Evolutionary conservation across 2,329 filamentous ascomycete species (phyloP).

Genomic region (Neopestalotiopsis rosae): DNA sequence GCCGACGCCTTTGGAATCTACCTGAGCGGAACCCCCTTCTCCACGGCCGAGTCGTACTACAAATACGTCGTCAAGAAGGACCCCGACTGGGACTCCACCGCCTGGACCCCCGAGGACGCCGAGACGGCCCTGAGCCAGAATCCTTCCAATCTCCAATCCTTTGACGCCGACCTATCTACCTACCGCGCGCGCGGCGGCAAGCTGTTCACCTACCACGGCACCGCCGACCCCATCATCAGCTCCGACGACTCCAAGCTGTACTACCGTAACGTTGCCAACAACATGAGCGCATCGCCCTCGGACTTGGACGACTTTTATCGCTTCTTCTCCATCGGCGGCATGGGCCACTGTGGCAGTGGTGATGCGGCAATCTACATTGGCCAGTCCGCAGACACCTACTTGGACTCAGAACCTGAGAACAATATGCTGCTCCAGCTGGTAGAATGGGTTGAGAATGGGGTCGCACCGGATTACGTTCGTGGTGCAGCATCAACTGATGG

Average conservation of each 20-base stretch:
- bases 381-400: conserved; percentile 25
- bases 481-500: conserved; percentile 26
- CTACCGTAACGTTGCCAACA: conserved; percentile 50
- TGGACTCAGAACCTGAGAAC: conserved; percentile 39
- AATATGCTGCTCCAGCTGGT: conserved; percentile 53
- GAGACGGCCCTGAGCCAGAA: conserved; percentile 23
- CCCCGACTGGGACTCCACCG: conserved; percentile 44
- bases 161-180: conserved; percentile 41
- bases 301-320: conserved; percentile 52
- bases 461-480: conserved; percentile 42
- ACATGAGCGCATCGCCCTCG: conserved; percentile 40
- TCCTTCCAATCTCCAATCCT: conserved; percentile 30
- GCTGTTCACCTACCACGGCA: conserved; percentile 51
- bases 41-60: conserved; percentile 50
- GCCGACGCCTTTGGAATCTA: conserved; percentile 37
- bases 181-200: conserved; percentile 46
- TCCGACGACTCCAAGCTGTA: conserved; percentile 50
- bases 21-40: conserved; percentile 45
- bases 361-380: conserved; percentile 42
- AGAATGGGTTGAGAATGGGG: conserved; percentile 49
- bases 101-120: conserved; percentile 44
- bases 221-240: conserved; percentile 48
- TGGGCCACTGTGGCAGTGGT: conserved; percentile 55
- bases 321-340: conserved; percentile 57
- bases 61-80: conserved; percentile 54